phyloP scores from a whole-genome alignment of 179 eudicot genomes.

The Spinacia oleracea region DNA sequence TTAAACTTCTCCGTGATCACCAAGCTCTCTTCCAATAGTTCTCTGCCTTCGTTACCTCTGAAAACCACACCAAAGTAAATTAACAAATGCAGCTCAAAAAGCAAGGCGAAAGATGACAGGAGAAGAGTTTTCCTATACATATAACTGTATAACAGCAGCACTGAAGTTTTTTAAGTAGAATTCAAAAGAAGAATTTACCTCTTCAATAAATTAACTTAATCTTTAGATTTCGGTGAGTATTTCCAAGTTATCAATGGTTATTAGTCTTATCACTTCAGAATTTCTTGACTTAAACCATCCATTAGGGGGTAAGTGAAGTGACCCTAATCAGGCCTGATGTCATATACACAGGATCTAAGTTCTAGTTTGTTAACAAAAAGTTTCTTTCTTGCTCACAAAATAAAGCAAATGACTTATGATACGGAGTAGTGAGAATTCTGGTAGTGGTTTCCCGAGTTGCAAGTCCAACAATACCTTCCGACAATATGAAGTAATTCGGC shows the following conservation, averaged over 20 bases:
- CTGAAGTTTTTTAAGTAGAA: too few species aligned
- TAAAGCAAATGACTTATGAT: neutral
- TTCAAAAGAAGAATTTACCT: neutral
- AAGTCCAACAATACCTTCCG: constrained; percentile 60
- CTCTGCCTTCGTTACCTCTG: constrained; percentile 76
- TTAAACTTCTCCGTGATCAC: constrained; percentile 55
- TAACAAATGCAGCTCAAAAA: neutral
- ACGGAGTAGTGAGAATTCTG: neutral
- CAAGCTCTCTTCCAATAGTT: constrained; percentile 75
- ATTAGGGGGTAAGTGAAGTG: neutral
- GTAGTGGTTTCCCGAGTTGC: neutral
- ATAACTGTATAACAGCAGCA: neutral
- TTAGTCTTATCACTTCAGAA: too few species aligned
- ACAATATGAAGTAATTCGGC: constrained; percentile 77
- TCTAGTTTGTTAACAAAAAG: neutral
- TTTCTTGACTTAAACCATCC: neutral
- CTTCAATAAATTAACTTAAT: too few species aligned
- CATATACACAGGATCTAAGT: neutral
- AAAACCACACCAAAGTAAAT: constrained; percentile 3
- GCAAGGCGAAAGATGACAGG: neutral
- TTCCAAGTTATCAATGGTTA: too few species aligned
- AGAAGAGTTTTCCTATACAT: neutral
- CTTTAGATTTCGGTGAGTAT: too few species aligned
- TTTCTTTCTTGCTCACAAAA: neutral
- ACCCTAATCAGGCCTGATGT: too few species aligned